Evolutionary conservation across 306 rosid species (phyloP), one percentile per base, ranked within the genome.

Genomic region (Trifolium pratense): DNA sequence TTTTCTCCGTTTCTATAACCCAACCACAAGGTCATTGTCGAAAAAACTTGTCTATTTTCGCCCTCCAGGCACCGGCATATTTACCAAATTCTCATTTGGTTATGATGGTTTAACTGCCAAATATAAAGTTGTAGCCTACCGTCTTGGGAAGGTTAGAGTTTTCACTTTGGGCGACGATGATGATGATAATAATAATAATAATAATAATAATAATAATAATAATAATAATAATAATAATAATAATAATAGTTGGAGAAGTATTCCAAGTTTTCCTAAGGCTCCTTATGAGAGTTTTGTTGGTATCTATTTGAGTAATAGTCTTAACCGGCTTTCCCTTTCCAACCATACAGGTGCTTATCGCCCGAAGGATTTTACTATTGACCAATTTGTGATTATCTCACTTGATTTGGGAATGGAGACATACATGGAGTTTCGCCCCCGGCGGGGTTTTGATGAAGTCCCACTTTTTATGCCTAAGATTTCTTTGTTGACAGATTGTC

Each of bases 41-140:
- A 7, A 25, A 5, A 25, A 25, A 25, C 17, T 25, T 11, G 34
- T 1, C 17, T 55, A 15, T 21, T 55, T 21, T 55, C 7, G 0
- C 6, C 0, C 1, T 55, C 0, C 8, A 4, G 0, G 1, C 2
- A 1, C 0, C 1, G 1, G 1, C 13, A 0, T 1, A 2, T 1
- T 0, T 18, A 5, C 15, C 5, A 0, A 2, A 5, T 56, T 56
- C 7, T 11, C 34, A 0, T 56, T 56, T 56, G 61, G 61, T 11
- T 56, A 56, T 21, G 34, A 56, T 23, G 5, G 11, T 23, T 56
- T 11, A 56, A 56, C 34, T 7, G 8, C 2, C n/a, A 56, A 5
- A 11, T 56, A 21, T 56, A 56, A 56, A 31, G 32, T 56, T 2
- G 61, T 55, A 29, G 61, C 32, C 1, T 55, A 21, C 61, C 0